Percentiles rank a stretch among this genome's conserved stretches.
Conservation (phyloP, 805 yeast genomes). For the Cyberlindnera bimundalis region DNA sequence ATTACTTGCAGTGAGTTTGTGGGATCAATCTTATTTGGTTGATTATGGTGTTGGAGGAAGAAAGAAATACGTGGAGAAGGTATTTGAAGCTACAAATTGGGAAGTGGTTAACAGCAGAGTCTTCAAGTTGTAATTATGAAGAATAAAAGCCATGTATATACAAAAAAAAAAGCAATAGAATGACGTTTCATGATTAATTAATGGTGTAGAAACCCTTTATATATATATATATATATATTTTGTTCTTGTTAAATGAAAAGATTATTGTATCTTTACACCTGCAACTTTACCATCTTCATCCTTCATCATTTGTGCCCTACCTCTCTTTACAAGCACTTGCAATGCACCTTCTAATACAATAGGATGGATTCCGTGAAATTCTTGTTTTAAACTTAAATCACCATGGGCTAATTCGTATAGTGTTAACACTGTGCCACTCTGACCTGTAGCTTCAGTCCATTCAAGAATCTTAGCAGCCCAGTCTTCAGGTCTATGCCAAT, state of each 20-base stretch:
- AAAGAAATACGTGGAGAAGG: constrained; percentile 64
- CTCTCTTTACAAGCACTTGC: constrained; percentile 56
- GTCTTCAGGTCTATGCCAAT: constrained; percentile 66
- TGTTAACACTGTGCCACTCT: constrained; percentile 71
- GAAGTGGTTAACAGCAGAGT: constrained; percentile 52
- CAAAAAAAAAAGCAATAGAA: not conserved
- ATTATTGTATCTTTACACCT: constrained; percentile 72
- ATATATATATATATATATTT: too few relatives aligned
- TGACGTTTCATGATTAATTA: constrained; percentile 6
- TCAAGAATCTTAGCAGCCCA: constrained; percentile 64
- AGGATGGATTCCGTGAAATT: constrained; percentile 61
- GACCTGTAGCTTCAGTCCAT: constrained; percentile 79
- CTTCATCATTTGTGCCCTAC: constrained; percentile 70
- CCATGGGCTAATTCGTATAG: constrained; percentile 74
- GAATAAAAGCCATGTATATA: not conserved
- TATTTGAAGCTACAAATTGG: constrained; percentile 86
- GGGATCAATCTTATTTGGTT: constrained; percentile 85
- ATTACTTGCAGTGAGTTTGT: constrained; percentile 70
- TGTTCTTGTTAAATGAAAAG: too few relatives aligned
- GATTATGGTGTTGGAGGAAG: constrained; percentile 84
- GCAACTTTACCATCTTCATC: constrained; percentile 63
- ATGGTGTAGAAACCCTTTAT: not conserved
- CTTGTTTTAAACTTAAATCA: constrained; percentile 52
- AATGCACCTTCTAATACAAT: constrained; percentile 51
- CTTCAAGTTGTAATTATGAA: constrained; percentile 21